A percentile compares a stretch with the other conserved stretches of the same genome.
Evolutionary conservation across 352 stramenopile species (phyloP).

Genomic region (Phytophthora gonapodyides): DNA sequence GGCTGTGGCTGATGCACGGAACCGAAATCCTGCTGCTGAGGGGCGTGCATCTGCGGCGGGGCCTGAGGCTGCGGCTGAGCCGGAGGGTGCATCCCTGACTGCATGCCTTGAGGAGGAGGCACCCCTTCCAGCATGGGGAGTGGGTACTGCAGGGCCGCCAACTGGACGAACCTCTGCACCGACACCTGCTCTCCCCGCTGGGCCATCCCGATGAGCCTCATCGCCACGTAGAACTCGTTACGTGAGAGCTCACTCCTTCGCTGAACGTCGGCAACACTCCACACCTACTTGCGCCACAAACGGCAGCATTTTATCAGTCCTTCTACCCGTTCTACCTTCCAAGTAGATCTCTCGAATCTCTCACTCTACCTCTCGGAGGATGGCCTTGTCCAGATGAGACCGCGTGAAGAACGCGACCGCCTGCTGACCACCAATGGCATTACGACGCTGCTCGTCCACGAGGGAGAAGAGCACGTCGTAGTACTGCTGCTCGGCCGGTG

Average conservation of each 20-base stretch:
- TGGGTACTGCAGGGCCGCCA: constrained; percentile 58
- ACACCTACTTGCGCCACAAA: constrained; percentile 50
- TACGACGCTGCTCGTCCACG: constrained; percentile 86
- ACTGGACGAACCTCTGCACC: constrained; percentile 72
- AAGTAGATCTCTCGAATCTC: background rate
- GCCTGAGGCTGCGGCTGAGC: constrained; percentile 4
- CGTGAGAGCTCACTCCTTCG: constrained; percentile 74
- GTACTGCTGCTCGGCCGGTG: constrained; percentile 79
- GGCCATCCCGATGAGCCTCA: constrained; percentile 86
- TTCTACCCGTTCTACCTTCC: constrained; percentile 5
- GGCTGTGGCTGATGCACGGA: constrained; percentile 16
- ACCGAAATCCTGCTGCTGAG: constrained; percentile 22
- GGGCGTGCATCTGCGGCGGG: constrained; percentile 3
- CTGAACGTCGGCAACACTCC: constrained; percentile 76
- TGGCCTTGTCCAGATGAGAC: constrained; percentile 89
- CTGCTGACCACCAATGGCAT: constrained; percentile 85
- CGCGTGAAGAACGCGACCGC: constrained; percentile 94
- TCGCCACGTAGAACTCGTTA: constrained; percentile 87
- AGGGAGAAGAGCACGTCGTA: constrained; percentile 90
- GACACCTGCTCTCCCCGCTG: constrained; percentile 73
- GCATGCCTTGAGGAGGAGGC: constrained; percentile 38
- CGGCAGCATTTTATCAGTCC: background rate
- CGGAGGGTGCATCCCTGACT: constrained; percentile 15
- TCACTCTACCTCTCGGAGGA: constrained; percentile 64
- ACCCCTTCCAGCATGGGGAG: constrained; percentile 73